phyloP scores from a whole-genome alignment of 768 basidiomycete species.

The Amanita polypyramis region DNA sequence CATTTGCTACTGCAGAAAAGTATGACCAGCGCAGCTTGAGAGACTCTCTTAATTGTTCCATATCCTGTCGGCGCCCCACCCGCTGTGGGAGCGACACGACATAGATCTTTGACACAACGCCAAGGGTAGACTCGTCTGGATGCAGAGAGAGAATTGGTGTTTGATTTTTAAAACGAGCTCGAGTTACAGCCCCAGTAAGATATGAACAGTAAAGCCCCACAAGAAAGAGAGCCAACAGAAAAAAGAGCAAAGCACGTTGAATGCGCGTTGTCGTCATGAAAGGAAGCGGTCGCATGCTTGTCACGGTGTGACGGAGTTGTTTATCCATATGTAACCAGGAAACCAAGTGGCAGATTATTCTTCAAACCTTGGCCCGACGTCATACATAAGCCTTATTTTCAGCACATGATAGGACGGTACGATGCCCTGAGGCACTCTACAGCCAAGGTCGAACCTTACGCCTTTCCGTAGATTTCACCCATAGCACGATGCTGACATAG shows the following conservation, averaged over 20 bases:
- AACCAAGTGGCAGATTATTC: not conserved
- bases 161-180: not conserved
- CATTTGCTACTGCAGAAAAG: constrained; percentile 34
- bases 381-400: not conserved
- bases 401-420: not conserved
- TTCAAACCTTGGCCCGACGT: not conserved
- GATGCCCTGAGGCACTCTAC: not conserved
- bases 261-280: not conserved
- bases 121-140: constrained; percentile 16
- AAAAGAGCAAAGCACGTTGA: not conserved
- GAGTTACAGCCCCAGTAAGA: not conserved
- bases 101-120: constrained; percentile 33
- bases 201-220: not conserved
- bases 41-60: constrained; percentile 40
- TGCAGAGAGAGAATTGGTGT: not conserved
- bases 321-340: constrained; percentile 8
- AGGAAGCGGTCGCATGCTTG: not conserved
- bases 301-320: constrained; percentile 1
- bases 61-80: constrained; percentile 41
- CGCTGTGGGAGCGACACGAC: constrained; percentile 53
- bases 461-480: no score
- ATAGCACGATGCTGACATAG: not conserved
- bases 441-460: not conserved
- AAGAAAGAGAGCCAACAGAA: not conserved
- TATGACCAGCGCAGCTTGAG: constrained; percentile 46